Percentiles rank a stretch among this genome's conserved stretches.
These are phyloP conservation scores for Fraxinus baroniana DNA, from an alignment of 305 asterid species.

Conservation along the genomic window DNA sequence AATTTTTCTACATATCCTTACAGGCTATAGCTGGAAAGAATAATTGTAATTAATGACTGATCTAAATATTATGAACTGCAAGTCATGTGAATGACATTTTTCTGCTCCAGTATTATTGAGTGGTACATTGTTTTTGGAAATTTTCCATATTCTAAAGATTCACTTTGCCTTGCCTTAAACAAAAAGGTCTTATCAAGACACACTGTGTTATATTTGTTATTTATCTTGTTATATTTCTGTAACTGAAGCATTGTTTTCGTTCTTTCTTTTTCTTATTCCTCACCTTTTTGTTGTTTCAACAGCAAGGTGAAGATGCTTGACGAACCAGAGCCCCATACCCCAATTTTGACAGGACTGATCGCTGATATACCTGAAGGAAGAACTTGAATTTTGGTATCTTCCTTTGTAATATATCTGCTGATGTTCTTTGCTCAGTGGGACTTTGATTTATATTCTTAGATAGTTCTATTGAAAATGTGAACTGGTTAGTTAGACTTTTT, in stretches of 20 bases:
- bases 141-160: not conserved
- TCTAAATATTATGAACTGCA: not conserved
- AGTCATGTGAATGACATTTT: not conserved
- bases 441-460: conserved; percentile 1
- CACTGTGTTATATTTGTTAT: not conserved
- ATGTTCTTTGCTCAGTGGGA: conserved; percentile 19
- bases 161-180: too few relatives aligned
- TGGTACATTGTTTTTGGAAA: not conserved
- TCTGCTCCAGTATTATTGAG: not conserved
- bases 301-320: conserved; percentile 53
- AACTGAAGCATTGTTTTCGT: not conserved
- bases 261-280: not conserved
- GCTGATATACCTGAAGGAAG: conserved; percentile 49
- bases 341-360: conserved; percentile 32
- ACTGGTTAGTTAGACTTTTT: conserved; percentile 9
- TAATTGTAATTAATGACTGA: not conserved
- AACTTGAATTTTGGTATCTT: conserved; percentile 35
- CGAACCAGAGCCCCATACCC: conserved; percentile 33
- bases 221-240: not conserved
- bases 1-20: not conserved
- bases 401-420: conserved; percentile 24
- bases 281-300: conserved; percentile 19
- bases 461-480: conserved; percentile 19
- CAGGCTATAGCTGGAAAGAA: not conserved
- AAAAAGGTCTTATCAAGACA: not conserved